Percentiles rank a stretch among this genome's conserved stretches.
These are phyloP conservation scores for Areca catechu DNA, from an alignment of 176 grass and related monocot species.

Conservation along the genomic window DNA sequence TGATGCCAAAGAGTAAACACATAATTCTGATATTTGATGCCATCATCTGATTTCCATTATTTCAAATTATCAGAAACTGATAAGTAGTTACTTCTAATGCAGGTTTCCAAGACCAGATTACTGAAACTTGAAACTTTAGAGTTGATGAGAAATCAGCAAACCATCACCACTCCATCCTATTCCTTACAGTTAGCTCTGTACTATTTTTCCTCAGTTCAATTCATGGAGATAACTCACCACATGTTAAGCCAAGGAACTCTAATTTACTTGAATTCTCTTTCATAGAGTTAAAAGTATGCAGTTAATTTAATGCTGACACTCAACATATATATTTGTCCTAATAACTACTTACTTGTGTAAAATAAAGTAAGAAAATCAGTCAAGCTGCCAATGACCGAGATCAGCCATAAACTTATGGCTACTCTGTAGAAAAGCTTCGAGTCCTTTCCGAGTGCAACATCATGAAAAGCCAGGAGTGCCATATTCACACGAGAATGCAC, in stretches of 20 bases:
- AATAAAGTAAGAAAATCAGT: constrained; percentile 38
- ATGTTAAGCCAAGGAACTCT: too few relatives aligned
- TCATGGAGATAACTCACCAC: too few relatives aligned
- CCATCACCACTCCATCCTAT: too few relatives aligned
- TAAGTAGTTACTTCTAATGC: too few relatives aligned
- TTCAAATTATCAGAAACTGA: too few relatives aligned
- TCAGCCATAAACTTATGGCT: constrained; percentile 29
- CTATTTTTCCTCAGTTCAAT: neutral
- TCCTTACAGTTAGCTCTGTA: neutral
- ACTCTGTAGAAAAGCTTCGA: constrained; percentile 43
- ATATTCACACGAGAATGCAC: constrained; percentile 22
- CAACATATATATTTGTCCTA: constrained; percentile 1
- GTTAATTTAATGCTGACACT: neutral
- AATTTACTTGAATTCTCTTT: too few relatives aligned
- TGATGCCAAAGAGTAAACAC: neutral
- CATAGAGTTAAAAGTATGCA: too few relatives aligned
- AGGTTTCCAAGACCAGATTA: too few relatives aligned
- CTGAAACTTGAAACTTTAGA: too few relatives aligned
- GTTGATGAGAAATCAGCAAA: too few relatives aligned
- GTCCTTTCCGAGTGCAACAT: constrained; percentile 45
- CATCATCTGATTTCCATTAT: too few relatives aligned
- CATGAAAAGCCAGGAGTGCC: constrained; percentile 33
- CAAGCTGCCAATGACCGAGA: constrained; percentile 30
- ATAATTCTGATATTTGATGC: neutral
- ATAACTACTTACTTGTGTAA: constrained; percentile 35